phyloP scores from a whole-genome alignment of 768 basidiomycete species.

The Suillus decipiens region DNA sequence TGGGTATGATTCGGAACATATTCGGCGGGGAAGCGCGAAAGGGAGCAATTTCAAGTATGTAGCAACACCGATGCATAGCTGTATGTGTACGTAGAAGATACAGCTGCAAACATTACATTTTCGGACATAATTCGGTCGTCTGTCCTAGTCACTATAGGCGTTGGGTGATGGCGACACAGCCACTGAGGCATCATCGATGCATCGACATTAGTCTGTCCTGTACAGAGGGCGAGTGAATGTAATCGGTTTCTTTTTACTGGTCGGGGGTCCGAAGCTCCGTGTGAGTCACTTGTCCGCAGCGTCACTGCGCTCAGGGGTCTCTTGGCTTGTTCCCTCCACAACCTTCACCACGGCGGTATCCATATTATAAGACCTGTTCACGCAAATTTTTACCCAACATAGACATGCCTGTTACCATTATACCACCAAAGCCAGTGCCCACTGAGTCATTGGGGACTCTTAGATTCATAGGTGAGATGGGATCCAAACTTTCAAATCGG shows the following conservation, averaged over 20 bases:
- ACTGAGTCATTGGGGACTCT: conserved; percentile 20
- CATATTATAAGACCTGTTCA: neutral
- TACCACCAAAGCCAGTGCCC: conserved; percentile 21
- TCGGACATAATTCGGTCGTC: too few relatives aligned
- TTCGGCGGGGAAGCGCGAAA: conserved; percentile 3
- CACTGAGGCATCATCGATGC: too few relatives aligned
- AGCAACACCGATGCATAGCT: neutral
- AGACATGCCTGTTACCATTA: conserved; percentile 29
- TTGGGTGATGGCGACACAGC: too few relatives aligned
- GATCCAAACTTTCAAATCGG: neutral
- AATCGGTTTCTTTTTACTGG: neutral
- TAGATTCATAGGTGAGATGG: conserved; percentile 35
- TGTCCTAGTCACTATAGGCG: too few relatives aligned
- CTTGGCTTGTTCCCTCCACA: neutral
- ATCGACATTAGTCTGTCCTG: neutral
- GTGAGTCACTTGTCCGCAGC: neutral
- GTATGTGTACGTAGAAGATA: neutral
- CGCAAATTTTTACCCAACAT: neutral
- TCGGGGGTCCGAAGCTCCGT: neutral
- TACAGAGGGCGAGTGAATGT: neutral
- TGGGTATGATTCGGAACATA: conserved; percentile 13
- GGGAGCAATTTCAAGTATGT: too few relatives aligned
- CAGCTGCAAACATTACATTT: too few relatives aligned
- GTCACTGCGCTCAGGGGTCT: neutral
- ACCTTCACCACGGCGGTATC: neutral